Percentiles rank a stretch among this genome's conserved stretches.
Conservation (phyloP, 805 yeast species). For the Candida patagonica region DNA sequence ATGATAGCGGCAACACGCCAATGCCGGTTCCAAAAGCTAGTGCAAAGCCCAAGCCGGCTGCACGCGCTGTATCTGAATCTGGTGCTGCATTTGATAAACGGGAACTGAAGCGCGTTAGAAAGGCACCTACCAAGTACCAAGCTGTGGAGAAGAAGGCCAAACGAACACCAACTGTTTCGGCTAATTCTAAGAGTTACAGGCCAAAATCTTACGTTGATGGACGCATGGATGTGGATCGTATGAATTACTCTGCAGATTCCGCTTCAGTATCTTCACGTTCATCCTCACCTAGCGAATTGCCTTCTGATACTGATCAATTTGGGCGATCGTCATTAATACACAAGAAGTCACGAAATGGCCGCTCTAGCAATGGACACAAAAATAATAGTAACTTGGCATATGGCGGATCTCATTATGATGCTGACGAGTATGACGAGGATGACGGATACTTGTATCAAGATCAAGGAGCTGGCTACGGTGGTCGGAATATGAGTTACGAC, state of each 20-base stretch:
- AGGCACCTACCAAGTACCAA: not conserved
- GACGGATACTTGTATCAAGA: slow-evolving; percentile 4
- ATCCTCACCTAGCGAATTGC: slow-evolving; percentile 46
- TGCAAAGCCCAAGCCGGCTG: slow-evolving; percentile 14
- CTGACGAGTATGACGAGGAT: slow-evolving; percentile 3
- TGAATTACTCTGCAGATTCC: slow-evolving; percentile 18
- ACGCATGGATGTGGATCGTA: slow-evolving; percentile 17
- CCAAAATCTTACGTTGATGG: slow-evolving; percentile 8
- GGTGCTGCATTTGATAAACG: not conserved
- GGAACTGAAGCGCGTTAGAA: slow-evolving; percentile 4
- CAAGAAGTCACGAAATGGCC: slow-evolving; percentile 15
- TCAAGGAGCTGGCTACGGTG: not conserved
- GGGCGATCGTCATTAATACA: slow-evolving; percentile 26
- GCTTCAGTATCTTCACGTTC: slow-evolving; percentile 20
- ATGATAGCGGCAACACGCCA: slow-evolving; percentile 40
- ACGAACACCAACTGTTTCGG: not conserved
- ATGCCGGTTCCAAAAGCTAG: slow-evolving; percentile 51
- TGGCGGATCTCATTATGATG: not conserved
- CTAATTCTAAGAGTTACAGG: not conserved
- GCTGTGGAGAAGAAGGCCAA: no score
- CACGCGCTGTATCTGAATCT: slow-evolving; percentile 9
- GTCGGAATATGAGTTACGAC: slow-evolving; percentile 6
- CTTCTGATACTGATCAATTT: slow-evolving; percentile 44
- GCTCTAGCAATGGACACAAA: not conserved
- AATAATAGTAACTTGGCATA: not conserved